Evolutionary conservation across 495 filamentous ascomycete species (phyloP), one percentile per base, ranked within the genome.

Genomic region (Penicillium argentinense): DNA sequence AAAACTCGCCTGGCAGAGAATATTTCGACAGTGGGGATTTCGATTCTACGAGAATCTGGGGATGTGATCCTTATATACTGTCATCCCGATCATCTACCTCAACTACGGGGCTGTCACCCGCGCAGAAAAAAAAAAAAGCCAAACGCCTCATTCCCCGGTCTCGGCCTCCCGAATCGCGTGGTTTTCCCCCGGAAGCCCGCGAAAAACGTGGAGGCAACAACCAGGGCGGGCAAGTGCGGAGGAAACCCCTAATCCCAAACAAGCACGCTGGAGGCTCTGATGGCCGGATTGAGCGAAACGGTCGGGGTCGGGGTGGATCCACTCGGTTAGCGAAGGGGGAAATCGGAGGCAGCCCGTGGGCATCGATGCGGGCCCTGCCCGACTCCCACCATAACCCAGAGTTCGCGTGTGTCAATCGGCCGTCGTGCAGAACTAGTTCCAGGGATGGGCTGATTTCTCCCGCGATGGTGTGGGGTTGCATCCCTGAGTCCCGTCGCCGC

Each of bases 111-210:
- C 33, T 18, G 16, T 36, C 33, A 36, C 33, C 33, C 33, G 33
- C 33, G 17, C 21, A 28, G 9, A 18, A 16, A 36, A 28, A 36
- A 28, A 22, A 51, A 55, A 54, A 47, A 23, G 9, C n/a, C 37
- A 39, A 49, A 41, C 21, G 9, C 22, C 28, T 51, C 44, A 18
- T 49, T 28, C 50, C 54, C 54, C 49, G 41, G 53, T 52, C 48
- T 59, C 55, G 58, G 57, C 27, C 47, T 57, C 46, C 57, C 57
- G 57, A 61, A 32, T 53, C 34, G 24, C 40, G 36, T 42, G 47
- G 41, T 30, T 24, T 41, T 28, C 24, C 40, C 54, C 49, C 44
- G 27, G 14, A 47, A 42, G 24, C 34, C 24, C 26, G 8, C 14
- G 19, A 30, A 47, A 54, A 49, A 54, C 42, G 36, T 28, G 46